Conservation (phyloP, 2,329 filamentous ascomycete species). For the Cladophialophora yegresii region DNA sequence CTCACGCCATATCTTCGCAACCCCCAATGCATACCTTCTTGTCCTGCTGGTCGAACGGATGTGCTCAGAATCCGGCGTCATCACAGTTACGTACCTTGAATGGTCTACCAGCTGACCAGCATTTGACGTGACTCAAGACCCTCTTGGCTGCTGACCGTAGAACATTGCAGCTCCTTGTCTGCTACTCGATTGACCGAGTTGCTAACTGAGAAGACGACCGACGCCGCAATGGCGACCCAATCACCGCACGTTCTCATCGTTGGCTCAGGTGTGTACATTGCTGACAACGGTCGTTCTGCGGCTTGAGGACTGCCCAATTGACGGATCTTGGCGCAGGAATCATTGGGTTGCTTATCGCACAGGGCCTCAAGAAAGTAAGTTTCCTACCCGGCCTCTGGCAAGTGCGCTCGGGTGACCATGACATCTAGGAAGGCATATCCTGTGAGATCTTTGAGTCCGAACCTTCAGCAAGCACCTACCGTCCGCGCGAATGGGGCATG, state of each 20-base stretch:
- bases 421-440: constrained; percentile 34
- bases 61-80: neutral
- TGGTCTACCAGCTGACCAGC: neutral
- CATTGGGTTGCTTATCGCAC: constrained; percentile 31
- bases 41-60: neutral
- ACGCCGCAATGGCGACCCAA: constrained; percentile 10
- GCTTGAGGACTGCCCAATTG: neutral
- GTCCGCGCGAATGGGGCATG: constrained; percentile 42
- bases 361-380: constrained; percentile 33
- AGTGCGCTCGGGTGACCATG: neutral
- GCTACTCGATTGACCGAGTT: neutral
- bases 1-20: neutral
- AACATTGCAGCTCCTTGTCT: neutral
- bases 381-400: neutral
- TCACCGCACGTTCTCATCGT: constrained; percentile 25
- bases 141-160: neutral
- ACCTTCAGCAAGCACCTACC: constrained; percentile 30
- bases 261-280: constrained; percentile 22
- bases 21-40: neutral
- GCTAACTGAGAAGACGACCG: neutral
- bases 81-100: neutral
- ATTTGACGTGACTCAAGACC: neutral
- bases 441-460: constrained; percentile 38
- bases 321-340: constrained; percentile 19
- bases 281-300: neutral